Percentiles rank a stretch among this genome's conserved stretches.
Evolutionary conservation across 2,329 filamentous ascomycete genomes (phyloP).

Genomic region (Rutstroemia sp.): DNA sequence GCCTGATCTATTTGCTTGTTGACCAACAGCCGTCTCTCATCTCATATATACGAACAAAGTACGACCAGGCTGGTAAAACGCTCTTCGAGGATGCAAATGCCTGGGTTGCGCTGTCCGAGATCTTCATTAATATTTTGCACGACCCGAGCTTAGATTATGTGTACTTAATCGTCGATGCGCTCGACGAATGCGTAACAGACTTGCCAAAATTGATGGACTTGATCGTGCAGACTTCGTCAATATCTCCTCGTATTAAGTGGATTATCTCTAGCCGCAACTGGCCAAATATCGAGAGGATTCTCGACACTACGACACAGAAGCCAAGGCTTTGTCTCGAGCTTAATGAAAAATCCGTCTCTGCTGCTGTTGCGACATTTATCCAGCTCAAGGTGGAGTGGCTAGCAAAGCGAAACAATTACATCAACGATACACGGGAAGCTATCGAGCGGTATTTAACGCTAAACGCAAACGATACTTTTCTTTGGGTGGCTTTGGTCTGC

Average conservation of each 20-base stretch:
- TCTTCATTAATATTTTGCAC: not conserved
- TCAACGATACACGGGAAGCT: not conserved
- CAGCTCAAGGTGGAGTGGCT: not conserved
- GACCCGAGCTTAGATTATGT: not conserved
- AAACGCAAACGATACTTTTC: not conserved
- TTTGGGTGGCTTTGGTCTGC: not conserved
- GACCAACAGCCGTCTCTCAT: constrained; percentile 1
- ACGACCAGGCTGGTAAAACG: not conserved
- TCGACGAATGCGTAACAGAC: not conserved
- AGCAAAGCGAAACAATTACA: not conserved
- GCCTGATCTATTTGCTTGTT: constrained; percentile 4
- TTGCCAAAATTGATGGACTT: not conserved
- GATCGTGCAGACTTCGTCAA: not conserved
- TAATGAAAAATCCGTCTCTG: not conserved
- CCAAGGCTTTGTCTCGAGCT: not conserved
- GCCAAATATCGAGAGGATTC: not conserved
- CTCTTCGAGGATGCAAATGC: not conserved
- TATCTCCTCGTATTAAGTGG: not conserved
- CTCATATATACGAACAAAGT: not conserved
- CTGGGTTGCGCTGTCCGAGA: not conserved
- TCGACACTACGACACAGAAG: not conserved
- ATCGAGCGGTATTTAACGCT: not conserved
- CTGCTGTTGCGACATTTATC: not conserved
- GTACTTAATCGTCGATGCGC: not conserved
- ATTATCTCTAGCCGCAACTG: not conserved